These are phyloP conservation scores for Ogataea methylovora DNA, from an alignment of 805 yeast species.

Conservation along the genomic window DNA sequence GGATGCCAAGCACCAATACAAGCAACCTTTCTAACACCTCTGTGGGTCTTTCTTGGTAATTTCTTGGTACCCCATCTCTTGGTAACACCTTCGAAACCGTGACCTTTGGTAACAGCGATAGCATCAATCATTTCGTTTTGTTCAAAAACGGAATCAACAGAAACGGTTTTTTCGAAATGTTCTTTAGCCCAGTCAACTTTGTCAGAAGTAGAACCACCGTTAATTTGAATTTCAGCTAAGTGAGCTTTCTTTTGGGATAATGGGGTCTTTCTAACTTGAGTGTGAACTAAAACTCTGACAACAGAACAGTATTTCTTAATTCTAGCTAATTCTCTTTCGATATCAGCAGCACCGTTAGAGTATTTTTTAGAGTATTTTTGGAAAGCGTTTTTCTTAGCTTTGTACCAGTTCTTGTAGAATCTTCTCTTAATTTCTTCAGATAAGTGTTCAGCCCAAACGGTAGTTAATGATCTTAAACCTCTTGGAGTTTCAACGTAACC, in stretches of 20 bases:
- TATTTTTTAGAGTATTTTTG: constrained; percentile 99
- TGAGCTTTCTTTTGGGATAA: constrained; percentile 99
- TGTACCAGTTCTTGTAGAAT: constrained; percentile 99
- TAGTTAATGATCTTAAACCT: constrained; percentile 98
- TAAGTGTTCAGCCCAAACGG: constrained; percentile 99
- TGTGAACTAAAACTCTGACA: constrained; percentile 98
- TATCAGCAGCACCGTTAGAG: constrained; percentile 81
- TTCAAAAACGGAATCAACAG: constrained; percentile 94
- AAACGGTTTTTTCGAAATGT: constrained; percentile 98
- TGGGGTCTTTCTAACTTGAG: constrained; percentile 99
- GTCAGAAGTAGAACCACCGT: constrained; percentile 98
- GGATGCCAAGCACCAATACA: constrained; percentile 99
- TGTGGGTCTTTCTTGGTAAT: constrained; percentile 99
- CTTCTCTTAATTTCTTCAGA: constrained; percentile 99
- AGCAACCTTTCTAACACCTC: constrained; percentile 99
- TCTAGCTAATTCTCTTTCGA: constrained; percentile 97
- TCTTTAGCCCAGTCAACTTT: constrained; percentile 98
- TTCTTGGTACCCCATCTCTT: constrained; percentile 99
- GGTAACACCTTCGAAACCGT: constrained; percentile 99
- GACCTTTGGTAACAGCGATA: constrained; percentile 99
- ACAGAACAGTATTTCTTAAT: constrained; percentile 96
- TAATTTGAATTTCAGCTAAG: constrained; percentile 98
- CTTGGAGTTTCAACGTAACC: constrained; percentile 99
- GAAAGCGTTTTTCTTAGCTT: constrained; percentile 99
- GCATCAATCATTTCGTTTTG: constrained; percentile 98